Evolutionary conservation across 352 stramenopile genomes (phyloP).

Genomic region (Halophytophthora batemanensis): DNA sequence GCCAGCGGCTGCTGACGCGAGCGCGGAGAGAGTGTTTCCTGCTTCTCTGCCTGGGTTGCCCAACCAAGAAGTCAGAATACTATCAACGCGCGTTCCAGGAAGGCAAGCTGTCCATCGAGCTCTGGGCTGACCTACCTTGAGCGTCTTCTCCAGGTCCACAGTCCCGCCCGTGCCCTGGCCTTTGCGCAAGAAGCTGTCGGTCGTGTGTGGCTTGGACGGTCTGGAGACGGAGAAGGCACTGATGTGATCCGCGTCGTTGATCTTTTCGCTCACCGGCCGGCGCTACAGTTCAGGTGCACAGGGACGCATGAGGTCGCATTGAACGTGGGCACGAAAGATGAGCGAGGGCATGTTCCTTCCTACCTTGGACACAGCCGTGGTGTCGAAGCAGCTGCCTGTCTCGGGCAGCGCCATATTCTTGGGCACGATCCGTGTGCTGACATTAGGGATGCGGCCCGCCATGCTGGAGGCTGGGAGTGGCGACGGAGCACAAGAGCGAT

Average conservation of each 20-base stretch:
- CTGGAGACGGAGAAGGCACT: constrained; percentile 92
- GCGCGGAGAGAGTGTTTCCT: constrained; percentile 40
- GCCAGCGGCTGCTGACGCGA: constrained; percentile 64
- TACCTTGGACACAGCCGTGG: constrained; percentile 74
- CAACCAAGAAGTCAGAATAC: neutral
- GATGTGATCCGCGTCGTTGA: constrained; percentile 54
- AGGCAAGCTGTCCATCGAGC: neutral
- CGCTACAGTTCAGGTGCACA: constrained; percentile 27
- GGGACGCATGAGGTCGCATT: neutral
- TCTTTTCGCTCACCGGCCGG: constrained; percentile 70
- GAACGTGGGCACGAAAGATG: neutral
- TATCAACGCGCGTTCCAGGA: neutral
- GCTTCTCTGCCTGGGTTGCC: constrained; percentile 27
- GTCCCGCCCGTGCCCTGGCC: constrained; percentile 87
- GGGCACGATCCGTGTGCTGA: constrained; percentile 79
- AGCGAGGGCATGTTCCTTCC: neutral
- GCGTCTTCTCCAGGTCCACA: constrained; percentile 54
- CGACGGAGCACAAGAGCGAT: neutral
- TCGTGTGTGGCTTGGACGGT: constrained; percentile 76
- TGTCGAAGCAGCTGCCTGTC: constrained; percentile 95
- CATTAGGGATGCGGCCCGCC: constrained; percentile 73
- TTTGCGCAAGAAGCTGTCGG: constrained; percentile 90
- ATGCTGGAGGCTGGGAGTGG: constrained; percentile 18
- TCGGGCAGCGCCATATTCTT: constrained; percentile 77
- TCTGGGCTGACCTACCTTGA: constrained; percentile 24